phyloP scores from a whole-genome alignment of 2,329 filamentous ascomycete genomes.

The Tympanopsis confertula region DNA sequence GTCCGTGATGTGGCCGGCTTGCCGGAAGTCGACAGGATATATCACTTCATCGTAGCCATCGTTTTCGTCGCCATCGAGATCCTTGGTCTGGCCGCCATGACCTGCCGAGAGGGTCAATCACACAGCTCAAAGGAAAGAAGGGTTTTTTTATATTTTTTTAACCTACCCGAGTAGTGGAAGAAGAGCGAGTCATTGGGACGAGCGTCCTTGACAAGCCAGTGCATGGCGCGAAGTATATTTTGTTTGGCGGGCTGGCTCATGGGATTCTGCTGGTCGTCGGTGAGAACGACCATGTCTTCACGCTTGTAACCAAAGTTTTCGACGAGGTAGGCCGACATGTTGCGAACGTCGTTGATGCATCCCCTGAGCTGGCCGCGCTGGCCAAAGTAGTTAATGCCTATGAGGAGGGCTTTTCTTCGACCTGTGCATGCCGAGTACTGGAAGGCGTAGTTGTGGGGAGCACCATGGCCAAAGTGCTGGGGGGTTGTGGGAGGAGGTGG shows the following conservation, averaged over 20 bases:
- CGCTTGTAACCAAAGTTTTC: slow-evolving; percentile 84
- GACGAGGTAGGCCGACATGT: slow-evolving; percentile 86
- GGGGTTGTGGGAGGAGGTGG: slow-evolving; percentile 54
- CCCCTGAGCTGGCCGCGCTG: slow-evolving; percentile 82
- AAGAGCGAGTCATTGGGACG: slow-evolving; percentile 87
- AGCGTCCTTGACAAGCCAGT: slow-evolving; percentile 93
- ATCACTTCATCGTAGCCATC: slow-evolving; percentile 78
- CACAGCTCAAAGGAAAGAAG: neutral
- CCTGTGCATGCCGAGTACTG: slow-evolving; percentile 89
- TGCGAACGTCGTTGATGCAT: slow-evolving; percentile 95
- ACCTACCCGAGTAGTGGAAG: slow-evolving; percentile 86
- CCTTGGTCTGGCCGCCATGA: slow-evolving; percentile 71
- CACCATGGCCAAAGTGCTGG: slow-evolving; percentile 69
- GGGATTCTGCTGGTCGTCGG: slow-evolving; percentile 91
- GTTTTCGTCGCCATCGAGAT: slow-evolving; percentile 68
- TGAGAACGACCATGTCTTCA: slow-evolving; percentile 94
- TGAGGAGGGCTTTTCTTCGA: slow-evolving; percentile 74
- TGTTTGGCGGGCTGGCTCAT: slow-evolving; percentile 96
- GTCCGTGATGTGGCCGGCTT: slow-evolving; percentile 71
- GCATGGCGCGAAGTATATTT: slow-evolving; percentile 91
- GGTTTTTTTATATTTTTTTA: neutral
- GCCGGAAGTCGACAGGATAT: slow-evolving; percentile 71
- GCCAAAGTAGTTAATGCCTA: slow-evolving; percentile 94
- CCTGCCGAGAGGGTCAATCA: slow-evolving; percentile 27
- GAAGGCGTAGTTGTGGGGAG: slow-evolving; percentile 70